Base-by-base conservation (phyloP, 2,329 filamentous ascomycete species). In the Emericellopsis atlantica region DNA sequence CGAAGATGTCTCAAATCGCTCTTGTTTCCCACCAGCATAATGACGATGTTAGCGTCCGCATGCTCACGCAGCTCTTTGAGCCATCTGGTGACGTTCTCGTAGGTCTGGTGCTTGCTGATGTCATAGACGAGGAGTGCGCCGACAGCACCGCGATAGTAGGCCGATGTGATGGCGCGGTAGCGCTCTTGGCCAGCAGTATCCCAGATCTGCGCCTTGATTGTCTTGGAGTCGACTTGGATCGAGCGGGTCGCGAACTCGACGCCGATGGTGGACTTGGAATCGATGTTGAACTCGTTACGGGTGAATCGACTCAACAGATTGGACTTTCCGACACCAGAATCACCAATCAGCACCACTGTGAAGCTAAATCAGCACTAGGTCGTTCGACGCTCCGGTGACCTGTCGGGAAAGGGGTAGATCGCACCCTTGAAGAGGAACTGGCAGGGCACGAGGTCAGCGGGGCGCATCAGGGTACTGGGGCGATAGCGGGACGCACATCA, bases 161-260 rank as follows among this genome's bases (percentile, higher is more conserved):
- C 92, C 45, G 92, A 95, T 54, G 92, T 98, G 65, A 98, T 98
- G 62, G 92, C 92, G 62, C 93, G 86, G 73, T 96, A 98, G 64
- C 92, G 84, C 70, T 98, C 92, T 72, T 98, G 92, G 52, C 92
- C 92, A 51, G 92, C 92, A 44, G 92, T 98, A 72, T 98, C 92
- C 92, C 93, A 98, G 58, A 98, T 98, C 73, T 98, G 92, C 54
- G 92, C 92, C 76, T 98, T 98, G 80, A 98, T 98, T 49, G 92
- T 98, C 78, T 98, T 98, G 60, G 85, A 84, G 68, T 98, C 92
- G 58, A 98, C 92, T 69, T 96, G 90, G 62, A 98, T 98, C 52
- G 88, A 95, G 49, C 92, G 82, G 54, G 92, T 98, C 55, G 93
- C 92, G 64, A 98, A 98, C 70, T 98, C 92, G 65, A 98, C 92